A percentile compares a stretch with the other conserved stretches of the same genome.
phyloP scores from a whole-genome alignment of 1,284 basidiomycete species.

The Cutaneotrichosporon sp. region DNA sequence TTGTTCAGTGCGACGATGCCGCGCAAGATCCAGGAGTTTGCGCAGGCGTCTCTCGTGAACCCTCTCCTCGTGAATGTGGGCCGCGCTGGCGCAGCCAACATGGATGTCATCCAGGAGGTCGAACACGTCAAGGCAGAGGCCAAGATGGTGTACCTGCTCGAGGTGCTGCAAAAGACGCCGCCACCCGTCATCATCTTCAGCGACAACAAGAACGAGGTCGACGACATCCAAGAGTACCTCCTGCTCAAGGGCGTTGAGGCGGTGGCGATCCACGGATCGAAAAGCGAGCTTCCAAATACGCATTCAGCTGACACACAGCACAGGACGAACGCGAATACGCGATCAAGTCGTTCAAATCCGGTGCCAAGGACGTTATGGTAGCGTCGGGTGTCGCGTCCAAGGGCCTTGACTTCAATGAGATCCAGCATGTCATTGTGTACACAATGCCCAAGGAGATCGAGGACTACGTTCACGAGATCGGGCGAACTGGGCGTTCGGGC shows the following conservation, averaged over 20 bases:
- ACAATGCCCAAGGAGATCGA: conserved; percentile 99
- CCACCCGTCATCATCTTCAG: conserved; percentile 98
- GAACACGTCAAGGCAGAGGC: conserved; percentile 99
- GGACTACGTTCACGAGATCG: conserved; percentile 93
- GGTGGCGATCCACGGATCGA: conserved; percentile 97
- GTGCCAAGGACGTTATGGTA: conserved; percentile 98
- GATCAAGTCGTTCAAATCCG: conserved; percentile 94
- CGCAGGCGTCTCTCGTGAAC: conserved; percentile 86
- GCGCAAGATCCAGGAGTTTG: conserved; percentile 97
- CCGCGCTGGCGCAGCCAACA: conserved; percentile 92
- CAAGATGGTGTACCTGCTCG: conserved; percentile 97
- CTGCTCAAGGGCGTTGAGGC: conserved; percentile 96
- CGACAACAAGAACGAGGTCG: conserved; percentile 99
- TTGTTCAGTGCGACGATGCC: conserved; percentile 99
- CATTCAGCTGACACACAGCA: conserved; percentile 57
- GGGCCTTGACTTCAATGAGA: conserved; percentile 96
- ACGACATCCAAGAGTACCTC: conserved; percentile 98
- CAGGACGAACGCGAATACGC: conserved; percentile 99
- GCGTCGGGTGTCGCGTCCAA: conserved; percentile 97
- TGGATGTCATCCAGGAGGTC: conserved; percentile 95
- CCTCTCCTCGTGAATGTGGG: conserved; percentile 97
- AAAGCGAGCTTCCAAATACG: conserved; percentile 61
- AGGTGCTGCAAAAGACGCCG: conserved; percentile 96
- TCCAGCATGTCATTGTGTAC: conserved; percentile 65
- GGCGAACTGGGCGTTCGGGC: conserved; percentile 93